phyloP scores from a whole-genome alignment of 345 rosid genomes.

The Salix viminalis region DNA sequence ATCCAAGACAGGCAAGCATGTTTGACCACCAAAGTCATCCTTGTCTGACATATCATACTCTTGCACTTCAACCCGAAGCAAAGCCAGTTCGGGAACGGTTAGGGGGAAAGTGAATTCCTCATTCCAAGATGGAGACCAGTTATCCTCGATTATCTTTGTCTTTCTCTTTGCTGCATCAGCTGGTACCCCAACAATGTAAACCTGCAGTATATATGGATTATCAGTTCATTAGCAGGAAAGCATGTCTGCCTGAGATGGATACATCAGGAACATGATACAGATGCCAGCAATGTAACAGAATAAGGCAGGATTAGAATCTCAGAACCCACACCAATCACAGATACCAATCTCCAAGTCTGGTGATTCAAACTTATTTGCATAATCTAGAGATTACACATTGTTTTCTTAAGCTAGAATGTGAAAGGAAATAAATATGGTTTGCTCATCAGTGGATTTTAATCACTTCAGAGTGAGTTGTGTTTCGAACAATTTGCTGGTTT shows the following conservation, averaged over 20 bases:
- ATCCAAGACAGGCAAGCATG: slow-evolving; percentile 26
- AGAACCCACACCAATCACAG: background rate
- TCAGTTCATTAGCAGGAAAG: background rate
- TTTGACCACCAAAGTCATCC: slow-evolving; percentile 31
- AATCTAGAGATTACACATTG: background rate
- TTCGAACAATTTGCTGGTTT: background rate
- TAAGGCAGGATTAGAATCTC: background rate
- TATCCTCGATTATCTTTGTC: slow-evolving; percentile 27
- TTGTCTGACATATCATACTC: slow-evolving; percentile 31
- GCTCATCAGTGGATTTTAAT: background rate
- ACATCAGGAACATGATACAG: background rate
- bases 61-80: slow-evolving; percentile 25
- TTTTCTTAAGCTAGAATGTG: background rate
- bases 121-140: slow-evolving; percentile 28
- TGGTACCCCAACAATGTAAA: slow-evolving; percentile 28
- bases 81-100: slow-evolving; percentile 26
- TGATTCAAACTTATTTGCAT: background rate
- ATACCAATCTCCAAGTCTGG: background rate
- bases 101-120: slow-evolving; percentile 26
- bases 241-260: background rate
- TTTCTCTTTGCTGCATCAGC: slow-evolving; percentile 18
- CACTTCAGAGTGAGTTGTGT: background rate
- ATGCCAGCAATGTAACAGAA: background rate
- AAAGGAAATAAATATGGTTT: background rate
- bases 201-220: slow-evolving; percentile 9